Evolutionary conservation across 305 asterid species (phyloP).

Genomic region (Solanum aculeatissimum): DNA sequence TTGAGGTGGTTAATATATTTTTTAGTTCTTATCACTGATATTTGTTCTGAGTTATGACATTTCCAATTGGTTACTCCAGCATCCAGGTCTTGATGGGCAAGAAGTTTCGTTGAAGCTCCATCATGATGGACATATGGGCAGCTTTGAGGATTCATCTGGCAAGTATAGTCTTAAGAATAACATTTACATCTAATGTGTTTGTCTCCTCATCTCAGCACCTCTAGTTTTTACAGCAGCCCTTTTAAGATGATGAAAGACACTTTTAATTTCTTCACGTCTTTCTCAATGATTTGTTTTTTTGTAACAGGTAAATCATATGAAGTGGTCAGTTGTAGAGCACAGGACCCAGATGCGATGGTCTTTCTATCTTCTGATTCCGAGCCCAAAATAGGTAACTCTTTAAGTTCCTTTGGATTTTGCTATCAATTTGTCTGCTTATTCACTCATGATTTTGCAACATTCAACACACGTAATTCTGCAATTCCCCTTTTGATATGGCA

Average conservation of each 20-base stretch:
- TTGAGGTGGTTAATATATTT: not conserved
- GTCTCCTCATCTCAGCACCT: not conserved
- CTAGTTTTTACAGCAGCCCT: not conserved
- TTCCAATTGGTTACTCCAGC: conserved; percentile 9
- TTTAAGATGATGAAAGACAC: not conserved
- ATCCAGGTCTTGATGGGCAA: conserved; percentile 37
- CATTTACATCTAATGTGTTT: not conserved
- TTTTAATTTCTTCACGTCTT: not conserved
- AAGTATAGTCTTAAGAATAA: not conserved
- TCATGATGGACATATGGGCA: conserved; percentile 36
- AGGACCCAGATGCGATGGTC: conserved; percentile 41
- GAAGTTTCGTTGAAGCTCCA: conserved; percentile 34
- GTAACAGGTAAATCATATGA: conserved; percentile 63
- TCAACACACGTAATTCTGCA: not conserved
- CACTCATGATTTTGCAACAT: not conserved
- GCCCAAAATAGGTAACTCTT: conserved; percentile 40
- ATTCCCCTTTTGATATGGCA: not conserved
- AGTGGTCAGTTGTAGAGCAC: conserved; percentile 33
- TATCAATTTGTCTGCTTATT: not conserved
- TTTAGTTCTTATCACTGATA: not conserved
- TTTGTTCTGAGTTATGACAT: not conserved
- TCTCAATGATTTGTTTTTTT: not conserved
- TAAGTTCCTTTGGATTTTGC: not conserved
- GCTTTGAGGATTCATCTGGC: conserved; percentile 39
- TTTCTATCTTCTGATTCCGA: conserved; percentile 41